These are phyloP conservation scores for Hirsutella minnesotensis DNA, from an alignment of 2,329 filamentous ascomycete species.

Conservation along the genomic window DNA sequence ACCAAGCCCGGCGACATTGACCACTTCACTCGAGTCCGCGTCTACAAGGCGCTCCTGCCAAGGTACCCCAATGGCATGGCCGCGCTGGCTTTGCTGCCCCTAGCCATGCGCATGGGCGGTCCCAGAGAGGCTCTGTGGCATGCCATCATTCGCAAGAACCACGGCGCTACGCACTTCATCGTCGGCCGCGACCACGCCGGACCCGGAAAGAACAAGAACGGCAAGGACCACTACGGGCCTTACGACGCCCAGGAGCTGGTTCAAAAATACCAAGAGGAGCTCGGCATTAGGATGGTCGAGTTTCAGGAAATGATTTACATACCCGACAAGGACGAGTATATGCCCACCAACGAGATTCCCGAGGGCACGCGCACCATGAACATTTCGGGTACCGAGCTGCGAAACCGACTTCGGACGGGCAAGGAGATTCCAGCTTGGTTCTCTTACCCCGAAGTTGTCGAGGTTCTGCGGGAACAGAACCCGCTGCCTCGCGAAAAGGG, in stretches of 20 bases:
- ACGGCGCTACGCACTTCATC: slow-evolving; percentile 98
- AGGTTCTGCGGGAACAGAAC: slow-evolving; percentile 91
- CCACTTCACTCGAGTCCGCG: slow-evolving; percentile 97
- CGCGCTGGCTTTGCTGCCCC: slow-evolving; percentile 81
- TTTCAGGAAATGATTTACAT: slow-evolving; percentile 99
- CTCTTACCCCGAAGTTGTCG: slow-evolving; percentile 97
- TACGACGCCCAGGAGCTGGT: slow-evolving; percentile 96
- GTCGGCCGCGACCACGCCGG: slow-evolving; percentile 97
- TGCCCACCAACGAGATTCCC: slow-evolving; percentile 80
- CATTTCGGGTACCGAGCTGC: slow-evolving; percentile 84
- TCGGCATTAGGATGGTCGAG: slow-evolving; percentile 96
- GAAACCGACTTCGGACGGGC: slow-evolving; percentile 78
- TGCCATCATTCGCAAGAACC: slow-evolving; percentile 99
- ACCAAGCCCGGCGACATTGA: slow-evolving; percentile 99
- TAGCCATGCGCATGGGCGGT: slow-evolving; percentile 98
- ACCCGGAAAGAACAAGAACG: slow-evolving; percentile 95
- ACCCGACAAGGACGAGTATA: slow-evolving; percentile 93
- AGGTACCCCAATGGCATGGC: slow-evolving; percentile 99
- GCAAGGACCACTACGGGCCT: slow-evolving; percentile 92
- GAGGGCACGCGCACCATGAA: slow-evolving; percentile 75
- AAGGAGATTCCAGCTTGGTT: slow-evolving; percentile 98
- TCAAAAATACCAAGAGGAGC: slow-evolving; percentile 91
- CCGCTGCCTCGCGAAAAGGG: slow-evolving; percentile 83
- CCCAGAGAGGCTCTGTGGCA: slow-evolving; percentile 99
- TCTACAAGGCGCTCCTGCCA: slow-evolving; percentile 93